phyloP scores from a whole-genome alignment of 2,329 filamentous ascomycete species.

The Diplodia mutila region DNA sequence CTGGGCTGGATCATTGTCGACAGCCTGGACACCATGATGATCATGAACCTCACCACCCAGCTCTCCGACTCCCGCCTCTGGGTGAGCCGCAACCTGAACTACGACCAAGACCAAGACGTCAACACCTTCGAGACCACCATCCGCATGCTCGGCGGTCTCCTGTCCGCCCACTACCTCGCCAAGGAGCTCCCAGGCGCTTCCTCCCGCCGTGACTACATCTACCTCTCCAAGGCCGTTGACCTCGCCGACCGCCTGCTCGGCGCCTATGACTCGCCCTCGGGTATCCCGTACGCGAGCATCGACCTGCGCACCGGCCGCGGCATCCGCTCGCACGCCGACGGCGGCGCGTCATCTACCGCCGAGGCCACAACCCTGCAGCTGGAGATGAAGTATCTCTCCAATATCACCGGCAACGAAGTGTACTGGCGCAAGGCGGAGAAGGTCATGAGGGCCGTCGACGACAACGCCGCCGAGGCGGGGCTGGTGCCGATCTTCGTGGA shows the following conservation, averaged over 20 bases:
- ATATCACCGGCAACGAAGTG: constrained; percentile 86
- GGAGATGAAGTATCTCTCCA: constrained; percentile 95
- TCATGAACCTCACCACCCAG: constrained; percentile 94
- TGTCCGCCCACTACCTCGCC: constrained; percentile 94
- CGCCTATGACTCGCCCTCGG: constrained; percentile 85
- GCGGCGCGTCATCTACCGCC: constrained; percentile 88
- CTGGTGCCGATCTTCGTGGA: constrained; percentile 91
- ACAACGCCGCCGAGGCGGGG: constrained; percentile 76
- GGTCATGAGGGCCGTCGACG: constrained; percentile 88
- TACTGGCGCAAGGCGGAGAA: constrained; percentile 94
- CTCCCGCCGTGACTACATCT: too few species aligned
- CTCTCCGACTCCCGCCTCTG: constrained; percentile 72
- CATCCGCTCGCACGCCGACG: constrained; percentile 79
- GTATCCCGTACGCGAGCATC: constrained; percentile 87
- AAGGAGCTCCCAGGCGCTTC: constrained; percentile 62
- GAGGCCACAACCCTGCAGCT: constrained; percentile 92
- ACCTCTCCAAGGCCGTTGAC: constrained; percentile 74
- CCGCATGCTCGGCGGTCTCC: constrained; percentile 92
- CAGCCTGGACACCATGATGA: constrained; percentile 91
- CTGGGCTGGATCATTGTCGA: constrained; percentile 99
- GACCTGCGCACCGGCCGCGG: constrained; percentile 79
- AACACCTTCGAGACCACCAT: constrained; percentile 99
- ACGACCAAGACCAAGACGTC: constrained; percentile 92
- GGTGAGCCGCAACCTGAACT: constrained; percentile 88
- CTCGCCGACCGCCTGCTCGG: constrained; percentile 84